phyloP scores from a whole-genome alignment of 1,139 yeast genomes.

The Meyerozyma sp. region DNA sequence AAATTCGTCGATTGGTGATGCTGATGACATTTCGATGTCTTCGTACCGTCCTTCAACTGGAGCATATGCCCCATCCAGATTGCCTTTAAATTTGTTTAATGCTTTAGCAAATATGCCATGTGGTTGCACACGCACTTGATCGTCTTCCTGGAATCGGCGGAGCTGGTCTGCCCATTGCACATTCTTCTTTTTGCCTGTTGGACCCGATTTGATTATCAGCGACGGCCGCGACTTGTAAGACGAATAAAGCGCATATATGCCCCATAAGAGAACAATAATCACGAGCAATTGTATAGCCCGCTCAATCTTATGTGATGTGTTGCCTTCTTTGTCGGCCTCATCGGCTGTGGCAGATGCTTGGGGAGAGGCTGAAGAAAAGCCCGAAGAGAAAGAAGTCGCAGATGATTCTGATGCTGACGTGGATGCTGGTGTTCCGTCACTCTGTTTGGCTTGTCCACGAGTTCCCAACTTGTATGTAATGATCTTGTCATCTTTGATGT shows the following conservation, averaged over 20 bases:
- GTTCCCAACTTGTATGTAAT: slow-evolving; percentile 4
- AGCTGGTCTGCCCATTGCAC: slow-evolving; percentile 59
- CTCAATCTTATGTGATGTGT: slow-evolving; percentile 16
- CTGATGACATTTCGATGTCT: slow-evolving; percentile 29
- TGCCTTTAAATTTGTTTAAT: slow-evolving; percentile 31
- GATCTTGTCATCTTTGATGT: slow-evolving; percentile 10
- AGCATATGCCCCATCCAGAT: slow-evolving; percentile 23
- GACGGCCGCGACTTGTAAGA: slow-evolving; percentile 38
- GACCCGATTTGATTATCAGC: slow-evolving; percentile 35
- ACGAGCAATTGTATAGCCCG: slow-evolving; percentile 39
- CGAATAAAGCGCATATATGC: slow-evolving; percentile 33
- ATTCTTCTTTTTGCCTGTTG: slow-evolving; percentile 41
- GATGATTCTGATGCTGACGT: background rate
- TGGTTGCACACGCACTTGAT: slow-evolving; percentile 16
- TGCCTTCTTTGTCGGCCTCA: slow-evolving; percentile 1
- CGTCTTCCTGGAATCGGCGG: slow-evolving; percentile 29
- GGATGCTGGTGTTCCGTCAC: slow-evolving; percentile 6
- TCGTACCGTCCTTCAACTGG: slow-evolving; percentile 17
- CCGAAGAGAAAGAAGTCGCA: too few species aligned
- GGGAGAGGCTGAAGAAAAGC: background rate
- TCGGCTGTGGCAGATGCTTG: background rate
- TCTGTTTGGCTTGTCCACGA: slow-evolving; percentile 7
- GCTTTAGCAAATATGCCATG: slow-evolving; percentile 36
- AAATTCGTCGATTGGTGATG: slow-evolving; percentile 20
- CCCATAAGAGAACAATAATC: slow-evolving; percentile 40